Conservation (phyloP, 2,329 filamentous ascomycete genomes). For the Dactylellina haptotyla region DNA sequence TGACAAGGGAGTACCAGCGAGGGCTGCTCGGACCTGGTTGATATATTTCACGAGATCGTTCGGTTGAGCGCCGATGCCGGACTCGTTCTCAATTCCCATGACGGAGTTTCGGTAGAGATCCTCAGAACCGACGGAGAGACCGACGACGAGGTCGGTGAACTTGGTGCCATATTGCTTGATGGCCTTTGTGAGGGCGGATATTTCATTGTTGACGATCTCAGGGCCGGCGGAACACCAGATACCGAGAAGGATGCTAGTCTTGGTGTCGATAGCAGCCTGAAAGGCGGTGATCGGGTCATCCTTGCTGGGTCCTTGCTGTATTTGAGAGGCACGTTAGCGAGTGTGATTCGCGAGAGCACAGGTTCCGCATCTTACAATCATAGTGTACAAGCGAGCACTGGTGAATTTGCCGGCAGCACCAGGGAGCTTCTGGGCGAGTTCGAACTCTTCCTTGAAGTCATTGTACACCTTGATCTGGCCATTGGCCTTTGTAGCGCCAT, state of each 20-base stretch:
- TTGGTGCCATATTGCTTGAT: constrained; percentile 74
- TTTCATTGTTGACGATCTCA: constrained; percentile 74
- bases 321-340: too few species aligned
- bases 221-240: constrained; percentile 81
- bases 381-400: constrained; percentile 79
- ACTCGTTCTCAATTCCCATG: constrained; percentile 72
- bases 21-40: constrained; percentile 71
- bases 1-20: constrained; percentile 71
- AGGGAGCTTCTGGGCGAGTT: constrained; percentile 70
- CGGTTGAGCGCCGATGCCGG: constrained; percentile 72
- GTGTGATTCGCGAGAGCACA: too few species aligned
- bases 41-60: constrained; percentile 75
- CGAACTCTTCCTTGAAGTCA: constrained; percentile 78
- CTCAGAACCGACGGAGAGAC: constrained; percentile 87
- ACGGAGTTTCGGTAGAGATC: constrained; percentile 83
- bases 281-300: constrained; percentile 77
- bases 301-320: constrained; percentile 66
- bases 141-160: constrained; percentile 75
- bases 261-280: constrained; percentile 81
- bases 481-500: constrained; percentile 72
- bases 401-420: constrained; percentile 73
- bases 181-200: constrained; percentile 75
- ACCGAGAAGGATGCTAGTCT: constrained; percentile 81
- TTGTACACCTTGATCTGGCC: constrained; percentile 70
- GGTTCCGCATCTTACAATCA: constrained; percentile 71